A percentile compares a stretch with the other conserved stretches of the same genome.
Conservation (phyloP, 345 rosid species). For the Eucalyptus polyanthemos region DNA sequence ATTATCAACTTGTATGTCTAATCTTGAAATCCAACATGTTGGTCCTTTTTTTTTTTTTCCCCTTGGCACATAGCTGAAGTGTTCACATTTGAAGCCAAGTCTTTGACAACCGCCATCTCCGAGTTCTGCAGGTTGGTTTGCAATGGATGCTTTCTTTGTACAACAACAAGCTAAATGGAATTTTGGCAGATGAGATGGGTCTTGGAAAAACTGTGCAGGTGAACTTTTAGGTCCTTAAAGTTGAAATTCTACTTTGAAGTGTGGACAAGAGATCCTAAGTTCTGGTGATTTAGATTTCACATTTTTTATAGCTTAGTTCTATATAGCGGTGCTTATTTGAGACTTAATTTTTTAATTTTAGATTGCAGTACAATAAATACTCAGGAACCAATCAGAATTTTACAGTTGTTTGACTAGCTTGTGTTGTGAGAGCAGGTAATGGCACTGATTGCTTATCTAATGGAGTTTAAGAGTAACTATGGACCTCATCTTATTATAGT, state of each 20-base stretch:
- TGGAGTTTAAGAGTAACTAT: conserved; percentile 99
- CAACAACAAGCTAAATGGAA: conserved; percentile 97
- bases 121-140: conserved; percentile 72
- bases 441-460: conserved; percentile 97
- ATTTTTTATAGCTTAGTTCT: neutral
- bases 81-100: neutral
- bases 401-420: neutral
- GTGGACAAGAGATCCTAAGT: neutral
- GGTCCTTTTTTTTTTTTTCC: neutral
- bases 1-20: conserved; percentile 91
- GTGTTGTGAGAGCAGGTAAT: conserved; percentile 53
- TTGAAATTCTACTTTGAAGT: neutral
- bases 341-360: neutral
- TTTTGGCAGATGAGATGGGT: conserved; percentile 99
- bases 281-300: neutral
- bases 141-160: conserved; percentile 99
- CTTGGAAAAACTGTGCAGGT: conserved; percentile 99
- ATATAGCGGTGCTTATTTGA: neutral
- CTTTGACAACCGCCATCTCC: neutral
- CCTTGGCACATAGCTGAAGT: neutral
- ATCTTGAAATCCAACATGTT: neutral
- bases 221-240: neutral
- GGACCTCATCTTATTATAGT: conserved; percentile 99
- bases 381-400: neutral
- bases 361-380: neutral